Conservation (phyloP, 176 grass and related monocot genomes). For the Themeda triandra region DNA sequence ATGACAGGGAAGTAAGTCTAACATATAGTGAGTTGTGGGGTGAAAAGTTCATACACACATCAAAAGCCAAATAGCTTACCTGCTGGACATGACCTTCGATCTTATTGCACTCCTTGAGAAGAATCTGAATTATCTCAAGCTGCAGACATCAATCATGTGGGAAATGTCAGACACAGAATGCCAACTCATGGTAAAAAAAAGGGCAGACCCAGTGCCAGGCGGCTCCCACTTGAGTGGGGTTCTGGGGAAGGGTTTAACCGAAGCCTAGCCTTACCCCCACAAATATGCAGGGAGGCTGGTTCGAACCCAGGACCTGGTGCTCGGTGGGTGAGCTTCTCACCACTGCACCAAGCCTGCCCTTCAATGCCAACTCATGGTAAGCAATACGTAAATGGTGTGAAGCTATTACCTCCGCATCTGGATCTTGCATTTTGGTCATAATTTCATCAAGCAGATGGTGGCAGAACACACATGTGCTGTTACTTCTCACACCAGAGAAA, state of each 20-base stretch:
- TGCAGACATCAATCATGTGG: conserved; percentile 11
- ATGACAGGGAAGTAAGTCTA: too few species aligned
- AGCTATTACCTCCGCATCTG: conserved; percentile 70
- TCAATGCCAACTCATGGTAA: too few species aligned
- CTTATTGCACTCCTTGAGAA: conserved; percentile 89
- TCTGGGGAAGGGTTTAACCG: too few species aligned
- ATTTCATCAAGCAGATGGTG: conserved; percentile 56
- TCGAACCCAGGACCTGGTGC: too few species aligned
- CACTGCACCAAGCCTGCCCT: too few species aligned
- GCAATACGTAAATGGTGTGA: background rate
- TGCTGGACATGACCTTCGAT: conserved; percentile 64
- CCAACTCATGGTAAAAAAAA: too few species aligned
- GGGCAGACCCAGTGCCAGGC: too few species aligned
- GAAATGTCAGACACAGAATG: background rate
- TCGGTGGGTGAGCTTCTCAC: too few species aligned
- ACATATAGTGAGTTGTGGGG: background rate
- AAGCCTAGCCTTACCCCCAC: too few species aligned
- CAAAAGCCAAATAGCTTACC: conserved; percentile 36
- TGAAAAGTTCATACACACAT: too few species aligned
- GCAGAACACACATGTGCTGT: conserved; percentile 65
- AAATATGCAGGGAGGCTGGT: too few species aligned
- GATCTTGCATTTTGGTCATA: conserved; percentile 71
- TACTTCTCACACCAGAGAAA: conserved; percentile 29
- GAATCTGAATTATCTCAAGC: conserved; percentile 80
- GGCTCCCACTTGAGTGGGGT: too few species aligned